Conservation (phyloP, 2,329 filamentous ascomycete genomes). For the Talaromyces albobiverticillius region DNA sequence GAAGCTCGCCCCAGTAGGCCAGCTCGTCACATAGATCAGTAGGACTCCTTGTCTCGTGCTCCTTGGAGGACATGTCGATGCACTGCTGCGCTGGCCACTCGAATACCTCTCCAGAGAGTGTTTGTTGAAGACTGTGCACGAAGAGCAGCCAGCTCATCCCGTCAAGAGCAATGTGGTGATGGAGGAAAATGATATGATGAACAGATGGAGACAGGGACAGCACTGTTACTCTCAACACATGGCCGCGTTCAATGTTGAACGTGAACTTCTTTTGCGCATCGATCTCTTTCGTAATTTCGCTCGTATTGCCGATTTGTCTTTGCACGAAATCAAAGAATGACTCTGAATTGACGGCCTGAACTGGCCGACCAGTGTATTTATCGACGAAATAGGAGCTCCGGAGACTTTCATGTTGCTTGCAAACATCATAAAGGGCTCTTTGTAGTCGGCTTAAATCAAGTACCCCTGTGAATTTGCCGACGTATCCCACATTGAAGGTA, state of each 20-base stretch:
- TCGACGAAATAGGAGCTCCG: neutral
- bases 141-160: conserved; percentile 42
- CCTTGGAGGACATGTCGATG: too few species aligned
- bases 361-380: neutral
- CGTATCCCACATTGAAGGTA: neutral
- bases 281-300: conserved; percentile 13
- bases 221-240: conserved; percentile 22
- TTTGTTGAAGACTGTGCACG: neutral
- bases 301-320: conserved; percentile 3
- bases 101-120: conserved; percentile 3
- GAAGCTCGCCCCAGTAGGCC: too few species aligned
- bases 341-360: neutral
- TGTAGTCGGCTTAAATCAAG: neutral
- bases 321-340: neutral
- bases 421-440: neutral
- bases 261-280: conserved; percentile 20
- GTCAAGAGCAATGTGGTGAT: conserved; percentile 51
- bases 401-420: neutral
- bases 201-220: conserved; percentile 29
- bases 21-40: too few species aligned
- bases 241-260: conserved; percentile 37
- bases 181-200: conserved; percentile 41
- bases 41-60: too few species aligned
- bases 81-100: too few species aligned
- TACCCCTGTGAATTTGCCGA: neutral